A percentile compares a stretch with the other conserved stretches of the same genome.
Evolutionary conservation across 331 rosid genomes (phyloP).

Genomic region (Spiraea crenata): DNA sequence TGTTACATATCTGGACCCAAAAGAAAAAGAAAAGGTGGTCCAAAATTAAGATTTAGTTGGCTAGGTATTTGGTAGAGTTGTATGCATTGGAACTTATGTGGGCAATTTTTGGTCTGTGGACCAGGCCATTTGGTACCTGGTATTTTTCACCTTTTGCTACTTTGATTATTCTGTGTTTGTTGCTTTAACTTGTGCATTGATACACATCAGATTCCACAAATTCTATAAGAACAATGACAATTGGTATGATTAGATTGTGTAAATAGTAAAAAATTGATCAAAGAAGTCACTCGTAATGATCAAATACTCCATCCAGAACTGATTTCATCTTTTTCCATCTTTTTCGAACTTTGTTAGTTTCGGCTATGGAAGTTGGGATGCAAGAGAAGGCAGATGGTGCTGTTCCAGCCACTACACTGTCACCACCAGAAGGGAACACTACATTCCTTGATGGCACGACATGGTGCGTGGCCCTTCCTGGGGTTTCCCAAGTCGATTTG

Average conservation of each 20-base stretch:
- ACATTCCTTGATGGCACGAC: conserved; percentile 84
- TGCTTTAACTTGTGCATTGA: neutral
- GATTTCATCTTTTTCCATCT: conserved; percentile 1
- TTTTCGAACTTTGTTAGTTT: conserved; percentile 28
- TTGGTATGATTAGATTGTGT: neutral
- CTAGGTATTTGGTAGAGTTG: neutral
- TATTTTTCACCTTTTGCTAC: neutral
- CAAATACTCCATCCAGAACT: neutral
- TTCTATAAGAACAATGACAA: neutral
- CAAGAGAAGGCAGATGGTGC: conserved; percentile 60
- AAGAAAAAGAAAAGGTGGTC: neutral
- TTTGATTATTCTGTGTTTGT: neutral
- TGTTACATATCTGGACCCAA: neutral
- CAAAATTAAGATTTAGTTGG: neutral
- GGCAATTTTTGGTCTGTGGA: no score
- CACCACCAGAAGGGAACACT: conserved; percentile 95
- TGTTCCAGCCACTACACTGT: conserved; percentile 48
- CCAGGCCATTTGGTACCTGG: neutral
- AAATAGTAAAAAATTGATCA: neutral
- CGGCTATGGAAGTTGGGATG: conserved; percentile 34
- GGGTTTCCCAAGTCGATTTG: conserved; percentile 72
- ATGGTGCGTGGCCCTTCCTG: conserved; percentile 86
- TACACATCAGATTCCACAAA: no score
- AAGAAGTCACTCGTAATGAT: neutral
- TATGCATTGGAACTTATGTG: neutral